phyloP scores from a whole-genome alignment of 1,284 basidiomycete genomes.

The Xanthoconium separans region DNA sequence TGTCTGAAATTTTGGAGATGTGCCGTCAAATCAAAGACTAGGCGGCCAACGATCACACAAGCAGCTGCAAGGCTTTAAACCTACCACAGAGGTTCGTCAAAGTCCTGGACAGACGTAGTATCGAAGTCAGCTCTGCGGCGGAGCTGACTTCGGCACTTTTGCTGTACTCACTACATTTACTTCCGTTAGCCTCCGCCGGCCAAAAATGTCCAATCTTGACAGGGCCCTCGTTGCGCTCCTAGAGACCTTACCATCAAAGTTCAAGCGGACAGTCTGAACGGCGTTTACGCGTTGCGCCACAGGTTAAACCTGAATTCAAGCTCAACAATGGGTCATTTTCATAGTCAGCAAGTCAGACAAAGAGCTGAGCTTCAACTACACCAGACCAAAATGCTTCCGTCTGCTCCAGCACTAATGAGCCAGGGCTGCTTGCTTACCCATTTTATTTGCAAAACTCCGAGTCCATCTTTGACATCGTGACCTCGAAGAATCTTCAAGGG shows the following conservation, averaged over 20 bases:
- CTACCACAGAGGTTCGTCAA: neutral
- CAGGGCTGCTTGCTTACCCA: constrained; percentile 94
- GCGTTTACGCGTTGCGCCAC: constrained; percentile 17
- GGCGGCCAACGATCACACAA: neutral
- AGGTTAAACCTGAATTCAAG: constrained; percentile 17
- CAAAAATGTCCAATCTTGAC: neutral
- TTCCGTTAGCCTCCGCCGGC: no score
- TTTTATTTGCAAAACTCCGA: constrained; percentile 88
- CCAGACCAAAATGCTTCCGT: constrained; percentile 90
- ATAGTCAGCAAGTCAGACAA: constrained; percentile 30
- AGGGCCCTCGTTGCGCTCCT: constrained; percentile 6
- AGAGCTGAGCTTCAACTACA: constrained; percentile 51
- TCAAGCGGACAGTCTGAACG: constrained; percentile 6
- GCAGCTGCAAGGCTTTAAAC: neutral
- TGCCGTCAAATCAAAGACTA: neutral
- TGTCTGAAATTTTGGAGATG: neutral
- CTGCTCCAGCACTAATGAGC: constrained; percentile 91
- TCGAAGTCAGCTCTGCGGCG: no score
- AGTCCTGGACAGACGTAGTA: neutral
- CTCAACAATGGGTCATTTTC: constrained; percentile 30
- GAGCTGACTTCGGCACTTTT: no score
- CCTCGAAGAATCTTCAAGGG: constrained; percentile 95
- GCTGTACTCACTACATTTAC: no score
- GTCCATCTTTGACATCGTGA: constrained; percentile 79
- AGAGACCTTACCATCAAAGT: constrained; percentile 1